Base-by-base conservation (phyloP, 371 early-diverging fungal genomes). In the Mortierella sp. region DNA sequence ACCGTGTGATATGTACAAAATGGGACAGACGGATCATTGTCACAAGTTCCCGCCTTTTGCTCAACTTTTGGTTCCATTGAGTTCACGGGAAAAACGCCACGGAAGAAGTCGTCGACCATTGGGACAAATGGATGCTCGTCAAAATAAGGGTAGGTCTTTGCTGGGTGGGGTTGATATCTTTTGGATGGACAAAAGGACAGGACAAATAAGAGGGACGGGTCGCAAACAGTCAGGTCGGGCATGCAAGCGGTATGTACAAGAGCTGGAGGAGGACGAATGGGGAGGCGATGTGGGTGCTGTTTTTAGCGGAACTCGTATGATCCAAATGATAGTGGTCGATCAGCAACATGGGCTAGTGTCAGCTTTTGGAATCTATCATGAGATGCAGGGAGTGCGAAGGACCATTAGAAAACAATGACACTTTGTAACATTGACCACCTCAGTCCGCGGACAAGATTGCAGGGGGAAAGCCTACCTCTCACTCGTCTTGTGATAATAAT, bases 321-420 rank as follows among this genome's bases (percentile, higher is more conserved):
- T 19, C 83, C 81, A 65, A 85, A 58, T 14, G 62, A 57, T 0
- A 60, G 83, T 12, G 80, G 71, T 3, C 79, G 82, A 47, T 83
- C 82, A 39, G 85, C 81, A n/a, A 82, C 83, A 77, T 95, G 95
- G n/a, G 83, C 77, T 51, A 97, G 80, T 44, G 81, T 77, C 31
- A 97, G 81, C 57, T 94, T 89, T 80, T 97, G 97, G 80, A 88
- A 94, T 86, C 86, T 85, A 64, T 28, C 21, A 14, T 43, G 13
- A 43, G 9, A 44, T 3, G 16, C 16, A 21, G 40, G 40, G 44
- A 44, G 44, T 21, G 21, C 16, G 28, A 9, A 37, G 3, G 9
- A 40, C 21, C 3, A 19, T 43, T 24, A 39, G 12, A 22, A 25
- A 37, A 41, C 24, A 27, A 48, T 45, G 8, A 22, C 14, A 19